Conservation (phyloP, 257 asterid genomes). For the Jacaranda copaia region DNA sequence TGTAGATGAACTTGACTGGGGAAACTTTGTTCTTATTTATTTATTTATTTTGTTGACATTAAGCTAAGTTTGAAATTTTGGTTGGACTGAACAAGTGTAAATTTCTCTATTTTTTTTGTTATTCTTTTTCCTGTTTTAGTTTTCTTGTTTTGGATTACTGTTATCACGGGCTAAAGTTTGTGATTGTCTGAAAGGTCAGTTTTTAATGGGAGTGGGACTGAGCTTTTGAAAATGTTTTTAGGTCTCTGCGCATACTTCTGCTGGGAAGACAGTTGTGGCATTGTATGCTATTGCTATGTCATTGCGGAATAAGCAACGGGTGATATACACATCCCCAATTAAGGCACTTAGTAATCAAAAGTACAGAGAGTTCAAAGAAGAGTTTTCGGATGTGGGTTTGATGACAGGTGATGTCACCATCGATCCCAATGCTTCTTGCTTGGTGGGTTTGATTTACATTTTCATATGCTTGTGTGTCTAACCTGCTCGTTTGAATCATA, state of each 20-base stretch:
- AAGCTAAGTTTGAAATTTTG: background rate
- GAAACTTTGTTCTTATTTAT: background rate
- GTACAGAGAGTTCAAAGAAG: conserved; percentile 96
- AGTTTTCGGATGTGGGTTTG: conserved; percentile 97
- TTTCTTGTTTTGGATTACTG: background rate
- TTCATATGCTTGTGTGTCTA: conserved; percentile 23
- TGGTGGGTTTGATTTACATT: conserved; percentile 64
- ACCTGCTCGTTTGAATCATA: conserved; percentile 7
- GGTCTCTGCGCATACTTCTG: conserved; percentile 98
- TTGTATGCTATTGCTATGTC: conserved; percentile 95
- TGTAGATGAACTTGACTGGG: background rate
- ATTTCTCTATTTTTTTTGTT: background rate
- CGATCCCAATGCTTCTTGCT: conserved; percentile 94
- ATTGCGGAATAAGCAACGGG: conserved; percentile 80
- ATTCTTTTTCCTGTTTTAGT: background rate
- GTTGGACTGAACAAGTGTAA: background rate
- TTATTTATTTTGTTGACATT: background rate
- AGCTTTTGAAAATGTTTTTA: conserved; percentile 33
- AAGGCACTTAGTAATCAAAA: conserved; percentile 98
- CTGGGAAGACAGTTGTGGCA: conserved; percentile 97
- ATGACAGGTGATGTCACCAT: conserved; percentile 99
- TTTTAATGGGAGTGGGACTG: conserved; percentile 30
- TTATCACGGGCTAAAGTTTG: background rate
- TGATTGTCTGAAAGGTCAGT: background rate
- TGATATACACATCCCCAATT: conserved; percentile 91